These are phyloP conservation scores for Salix exigua DNA, from an alignment of 345 rosid species.

Conservation along the genomic window DNA sequence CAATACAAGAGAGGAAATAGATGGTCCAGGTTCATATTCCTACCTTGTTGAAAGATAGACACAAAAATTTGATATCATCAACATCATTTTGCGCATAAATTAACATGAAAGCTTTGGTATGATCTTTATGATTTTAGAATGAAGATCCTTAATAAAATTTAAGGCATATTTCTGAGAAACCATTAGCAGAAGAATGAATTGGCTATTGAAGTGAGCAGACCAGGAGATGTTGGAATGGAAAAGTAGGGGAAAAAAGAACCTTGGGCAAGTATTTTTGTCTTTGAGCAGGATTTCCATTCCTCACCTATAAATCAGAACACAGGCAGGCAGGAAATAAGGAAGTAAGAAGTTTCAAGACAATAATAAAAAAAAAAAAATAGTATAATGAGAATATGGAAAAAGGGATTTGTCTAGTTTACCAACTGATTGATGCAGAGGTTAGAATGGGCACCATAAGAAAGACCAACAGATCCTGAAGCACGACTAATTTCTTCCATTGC, in stretches of 20 bases:
- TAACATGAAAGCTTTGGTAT: not conserved
- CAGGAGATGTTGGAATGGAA: no score
- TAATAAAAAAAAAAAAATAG: not conserved
- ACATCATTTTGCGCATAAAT: not conserved
- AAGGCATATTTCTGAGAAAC: not conserved
- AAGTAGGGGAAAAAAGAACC: conserved; percentile 34
- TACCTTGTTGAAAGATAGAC: not conserved
- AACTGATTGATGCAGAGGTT: conserved; percentile 91
- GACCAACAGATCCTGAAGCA: conserved; percentile 85
- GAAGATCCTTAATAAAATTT: no score
- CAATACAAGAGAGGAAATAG: not conserved
- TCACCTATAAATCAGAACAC: conserved; percentile 44
- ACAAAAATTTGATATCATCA: not conserved
- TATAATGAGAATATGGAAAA: not conserved
- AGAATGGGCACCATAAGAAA: conserved; percentile 94
- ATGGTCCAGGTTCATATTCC: not conserved
- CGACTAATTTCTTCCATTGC: conserved; percentile 91
- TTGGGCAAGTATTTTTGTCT: conserved; percentile 83
- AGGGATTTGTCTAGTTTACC: conserved; percentile 41
- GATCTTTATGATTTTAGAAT: no score
- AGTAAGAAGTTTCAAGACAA: not conserved
- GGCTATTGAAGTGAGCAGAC: not conserved
- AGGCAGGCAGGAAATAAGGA: not conserved
- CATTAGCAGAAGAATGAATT: not conserved
- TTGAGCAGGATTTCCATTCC: conserved; percentile 77